These are phyloP conservation scores for Diaporthe australafricana DNA, from an alignment of 2,329 filamentous ascomycete genomes.

Conservation along the genomic window DNA sequence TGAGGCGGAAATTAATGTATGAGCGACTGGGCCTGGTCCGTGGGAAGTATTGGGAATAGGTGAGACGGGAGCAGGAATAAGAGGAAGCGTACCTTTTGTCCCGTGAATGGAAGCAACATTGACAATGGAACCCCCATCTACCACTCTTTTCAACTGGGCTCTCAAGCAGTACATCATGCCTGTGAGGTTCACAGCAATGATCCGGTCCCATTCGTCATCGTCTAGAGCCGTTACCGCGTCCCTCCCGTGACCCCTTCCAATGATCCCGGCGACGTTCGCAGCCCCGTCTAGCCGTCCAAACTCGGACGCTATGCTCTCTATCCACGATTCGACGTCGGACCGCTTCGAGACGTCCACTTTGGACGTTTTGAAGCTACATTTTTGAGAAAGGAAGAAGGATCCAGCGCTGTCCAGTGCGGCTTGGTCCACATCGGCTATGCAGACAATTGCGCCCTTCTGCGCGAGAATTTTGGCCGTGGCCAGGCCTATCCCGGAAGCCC, in stretches of 20 bases:
- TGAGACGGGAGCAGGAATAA: not conserved
- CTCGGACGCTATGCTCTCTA: conserved; percentile 56
- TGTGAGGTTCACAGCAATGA: conserved; percentile 61
- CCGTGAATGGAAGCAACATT: conserved; percentile 67
- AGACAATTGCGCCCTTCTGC: conserved; percentile 51
- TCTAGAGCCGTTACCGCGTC: conserved; percentile 55
- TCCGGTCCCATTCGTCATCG: conserved; percentile 60
- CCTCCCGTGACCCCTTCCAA: conserved; percentile 56
- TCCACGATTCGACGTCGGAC: conserved; percentile 63
- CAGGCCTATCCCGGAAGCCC: conserved; percentile 52
- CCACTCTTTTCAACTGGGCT: conserved; percentile 57
- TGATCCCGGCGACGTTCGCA: conserved; percentile 65
- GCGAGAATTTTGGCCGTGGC: conserved; percentile 53
- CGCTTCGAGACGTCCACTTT: conserved; percentile 61
- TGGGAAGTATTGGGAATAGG: not conserved
- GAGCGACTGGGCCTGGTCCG: not conserved
- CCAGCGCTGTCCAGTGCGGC: conserved; percentile 45
- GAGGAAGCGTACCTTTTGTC: conserved; percentile 44
- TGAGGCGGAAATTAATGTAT: conserved; percentile 33
- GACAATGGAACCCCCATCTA: conserved; percentile 67
- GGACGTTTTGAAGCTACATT: conserved; percentile 44
- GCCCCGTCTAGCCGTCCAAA: conserved; percentile 66
- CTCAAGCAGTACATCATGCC: conserved; percentile 64
- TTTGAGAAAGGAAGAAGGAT: conserved; percentile 45
- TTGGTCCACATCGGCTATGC: conserved; percentile 52